phyloP scores from a whole-genome alignment of 257 asterid species.

The Scutellaria baicalensis region DNA sequence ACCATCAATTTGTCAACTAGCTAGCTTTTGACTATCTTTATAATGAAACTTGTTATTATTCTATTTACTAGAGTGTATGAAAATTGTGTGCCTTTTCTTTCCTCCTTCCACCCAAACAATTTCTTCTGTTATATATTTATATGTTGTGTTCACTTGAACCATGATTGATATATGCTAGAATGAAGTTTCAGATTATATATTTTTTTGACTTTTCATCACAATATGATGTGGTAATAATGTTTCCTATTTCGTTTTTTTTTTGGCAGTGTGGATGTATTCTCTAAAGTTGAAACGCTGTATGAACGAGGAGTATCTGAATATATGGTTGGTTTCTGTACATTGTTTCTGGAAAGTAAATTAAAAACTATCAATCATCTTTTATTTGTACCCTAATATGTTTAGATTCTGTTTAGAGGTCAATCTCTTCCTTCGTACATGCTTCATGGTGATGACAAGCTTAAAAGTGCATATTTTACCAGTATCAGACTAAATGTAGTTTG shows the following conservation, averaged over 20 bases:
- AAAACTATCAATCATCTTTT: background rate
- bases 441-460: constrained; percentile 4
- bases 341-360: constrained; percentile 9
- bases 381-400: background rate
- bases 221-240: background rate
- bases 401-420: background rate
- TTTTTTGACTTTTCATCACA: background rate
- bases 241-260: constrained; percentile 3
- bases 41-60: background rate
- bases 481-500: background rate
- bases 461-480: background rate
- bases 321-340: constrained; percentile 46
- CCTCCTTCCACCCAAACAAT: too few relatives aligned
- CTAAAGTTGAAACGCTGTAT: constrained; percentile 60
- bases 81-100: background rate
- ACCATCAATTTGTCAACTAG: background rate
- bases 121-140: background rate
- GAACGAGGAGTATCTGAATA: constrained; percentile 91
- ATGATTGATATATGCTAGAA: background rate
- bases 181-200: background rate
- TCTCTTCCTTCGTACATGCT: background rate
- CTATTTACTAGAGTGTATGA: background rate
- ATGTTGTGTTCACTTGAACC: background rate
- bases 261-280: constrained; percentile 65
- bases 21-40: background rate